Evolutionary conservation across 345 rosid species (phyloP), one percentile per base, ranked within the genome.

Genomic region (Eucalyptus regnans): DNA sequence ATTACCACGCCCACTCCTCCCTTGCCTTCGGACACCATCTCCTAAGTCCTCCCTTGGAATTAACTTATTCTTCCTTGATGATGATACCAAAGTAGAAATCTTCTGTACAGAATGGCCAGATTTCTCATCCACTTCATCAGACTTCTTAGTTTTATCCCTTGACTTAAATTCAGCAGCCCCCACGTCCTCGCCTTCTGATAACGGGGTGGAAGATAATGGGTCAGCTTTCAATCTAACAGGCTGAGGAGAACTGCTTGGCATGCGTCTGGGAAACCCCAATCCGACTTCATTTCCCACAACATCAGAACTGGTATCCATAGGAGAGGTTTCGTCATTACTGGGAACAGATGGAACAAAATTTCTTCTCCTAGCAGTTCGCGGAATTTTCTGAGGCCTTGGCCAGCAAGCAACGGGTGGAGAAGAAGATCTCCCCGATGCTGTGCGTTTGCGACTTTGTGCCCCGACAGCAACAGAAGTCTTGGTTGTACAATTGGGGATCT

Each of bases 121-220:
- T 93, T 95, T 98, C 90, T 95, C 95, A 92, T 98, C 97, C 87
- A 94, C 88, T 79, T 97, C 98, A 92, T 96, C 98, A 71, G 93
- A 94, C 86, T 91, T 94, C 92, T 94, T 96, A 31, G 92, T 94
- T 91, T 93, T 98, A 88, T 94, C 97, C 90, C 92, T 95, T 79
- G 95, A 94, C 92, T 94, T 96, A 86, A 93, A 94, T 90, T 96
- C 98, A 92, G 98, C 91, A 88, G 95, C 91, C 12, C 95, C 98
- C 86, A 97, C 92, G 87, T 98, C 99, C 92, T 98, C 99, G 90
- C 98, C 96, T 93, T 98, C 99, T 54, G 99, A 96, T 92, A 97
- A 93, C 54, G 94, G 93, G 87, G 96, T 91, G 23, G 97, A 91
- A 80, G 98, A 92, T 89, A 95, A 92, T 85, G 94, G 90, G n/a